Evolutionary conservation across 495 filamentous ascomycete species (phyloP), one percentile per base, ranked within the genome.

Genomic region (Penicillium manginii): DNA sequence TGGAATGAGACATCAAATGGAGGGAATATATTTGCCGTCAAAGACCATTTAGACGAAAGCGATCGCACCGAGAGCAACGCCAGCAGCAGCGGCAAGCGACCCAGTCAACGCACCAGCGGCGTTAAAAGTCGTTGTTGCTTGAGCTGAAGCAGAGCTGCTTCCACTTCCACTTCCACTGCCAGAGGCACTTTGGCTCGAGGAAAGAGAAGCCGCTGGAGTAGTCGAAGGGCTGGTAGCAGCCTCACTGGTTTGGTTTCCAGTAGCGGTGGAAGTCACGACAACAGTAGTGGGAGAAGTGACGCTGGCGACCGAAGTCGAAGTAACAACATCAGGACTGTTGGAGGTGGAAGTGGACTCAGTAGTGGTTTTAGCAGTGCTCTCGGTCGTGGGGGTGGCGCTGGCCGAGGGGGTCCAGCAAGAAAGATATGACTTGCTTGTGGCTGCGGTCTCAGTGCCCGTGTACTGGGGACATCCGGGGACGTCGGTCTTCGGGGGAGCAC

Each of bases 401-500:
- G 59, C 42, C 4, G 64, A 60, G 19, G 58, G 50, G 8, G 52
- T 57, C 55, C 58, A 67, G 51, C 75, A 74, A 18, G 77, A 62
- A 8, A 81, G 68, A 63, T 65, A 82, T 37, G 59, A 71, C 2
- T 80, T 77, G 33, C 66, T 67, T 57, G 78, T 76, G 17, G 77
- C 78, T 2, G 52, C 40, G 32, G 52, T 40, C 40, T 72, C 75
- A n/a, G 81, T 84, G 46, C 83, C 84, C 1, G 55, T 65, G 67
- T 87, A 87, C n/a, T 48, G 62, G 5, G 74, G 64, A 60, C 84
- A 87, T 17, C 84, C 81, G 3, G 84, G 83, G 31, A 84, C 81
- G 17, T 77, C 77, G 10, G 77, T 79, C 67, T 80, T 86, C 1
- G 76, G 70, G 0, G 84, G 81, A n/a, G 83, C 83, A 29, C 77